Evolutionary conservation across 495 filamentous ascomycete species (phyloP), one percentile per base, ranked within the genome.

Genomic region (Penicillium silybi): DNA sequence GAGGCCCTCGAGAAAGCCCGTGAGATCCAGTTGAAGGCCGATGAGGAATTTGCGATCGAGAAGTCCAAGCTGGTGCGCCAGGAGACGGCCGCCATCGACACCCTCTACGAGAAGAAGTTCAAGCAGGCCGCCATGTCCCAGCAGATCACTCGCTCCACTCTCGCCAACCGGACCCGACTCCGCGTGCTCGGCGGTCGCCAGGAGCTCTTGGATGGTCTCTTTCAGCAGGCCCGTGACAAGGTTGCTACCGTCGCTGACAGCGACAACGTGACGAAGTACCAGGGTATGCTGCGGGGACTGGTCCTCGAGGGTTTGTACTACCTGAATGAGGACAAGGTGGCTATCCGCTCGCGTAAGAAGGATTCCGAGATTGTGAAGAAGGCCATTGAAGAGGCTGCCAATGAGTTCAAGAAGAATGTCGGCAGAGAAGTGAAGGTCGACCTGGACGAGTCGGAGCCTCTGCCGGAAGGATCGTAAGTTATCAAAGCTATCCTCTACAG

Each of bases 41-140:
- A 97, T 73, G 91, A 97, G 69, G 95, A 99, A 70, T 96, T 97
- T 71, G 85, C 88, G 57, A 97, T 96, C 65, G 95, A 97, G 68
- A 97, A 97, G 74, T 91, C 91, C 45, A 96, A 96, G 79, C 90
- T 99, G 35, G 92, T 97, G 53, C 92, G 88, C 67, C 83, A 92
- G 69, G 95, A 97, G 71, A 96, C 89, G 49, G 79, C 86, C 62
- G 73, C 90, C 71, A 97, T 99, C 80, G 93, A 99, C 77, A 74
- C 79, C 44, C 73, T 82, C 48, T 97, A 96, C 83, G 85, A 90
- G 71, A 97, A 97, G 83, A 96, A 96, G 76, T 91, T 91, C 84
- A 99, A 96, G 81, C 86, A 92, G 72, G 91, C 92, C 51, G 78
- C 85, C 73, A 96, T 97, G 86, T 87, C 88, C 44, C 95, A 97